These are phyloP conservation scores for Fusarium metavorans DNA, from an alignment of 2,329 filamentous ascomycete genomes.

Conservation along the genomic window DNA sequence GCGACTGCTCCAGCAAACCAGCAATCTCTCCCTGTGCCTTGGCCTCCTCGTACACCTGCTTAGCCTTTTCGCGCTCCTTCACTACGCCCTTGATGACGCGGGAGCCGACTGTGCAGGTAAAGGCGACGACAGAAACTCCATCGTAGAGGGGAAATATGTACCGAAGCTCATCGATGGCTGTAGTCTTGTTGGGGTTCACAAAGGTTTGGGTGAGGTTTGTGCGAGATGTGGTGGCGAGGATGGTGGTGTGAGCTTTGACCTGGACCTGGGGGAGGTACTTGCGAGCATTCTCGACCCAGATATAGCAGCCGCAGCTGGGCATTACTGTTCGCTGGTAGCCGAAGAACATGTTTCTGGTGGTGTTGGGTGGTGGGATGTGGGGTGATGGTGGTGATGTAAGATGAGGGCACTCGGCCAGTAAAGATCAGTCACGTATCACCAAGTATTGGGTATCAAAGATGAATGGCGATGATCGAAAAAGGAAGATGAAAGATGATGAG, in stretches of 20 bases:
- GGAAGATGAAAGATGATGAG: background rate
- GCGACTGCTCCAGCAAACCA: conserved; percentile 73
- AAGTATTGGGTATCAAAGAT: background rate
- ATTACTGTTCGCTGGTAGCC: too few species aligned
- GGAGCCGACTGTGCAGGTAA: conserved; percentile 72
- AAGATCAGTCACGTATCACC: background rate
- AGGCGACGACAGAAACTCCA: conserved; percentile 76
- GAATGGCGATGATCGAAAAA: background rate
- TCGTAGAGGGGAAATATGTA: conserved; percentile 81
- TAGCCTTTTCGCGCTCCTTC: conserved; percentile 73
- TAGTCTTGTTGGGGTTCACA: conserved; percentile 62
- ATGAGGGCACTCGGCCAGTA: background rate
- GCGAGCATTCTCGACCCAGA: conserved; percentile 34
- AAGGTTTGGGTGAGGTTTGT: conserved; percentile 69
- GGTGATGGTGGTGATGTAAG: background rate
- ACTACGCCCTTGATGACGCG: conserved; percentile 73
- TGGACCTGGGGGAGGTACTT: conserved; percentile 70
- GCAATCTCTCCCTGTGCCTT: conserved; percentile 70
- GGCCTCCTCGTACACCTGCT: conserved; percentile 69
- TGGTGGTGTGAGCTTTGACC: conserved; percentile 69
- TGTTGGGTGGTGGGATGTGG: background rate
- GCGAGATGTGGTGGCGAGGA: conserved; percentile 65
- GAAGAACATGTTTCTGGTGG: conserved; percentile 3
- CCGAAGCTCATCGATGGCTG: conserved; percentile 58
- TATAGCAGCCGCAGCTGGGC: conserved; percentile 52